Conservation (phyloP, 1,284 basidiomycete genomes). For the Tilletia setariae region DNA sequence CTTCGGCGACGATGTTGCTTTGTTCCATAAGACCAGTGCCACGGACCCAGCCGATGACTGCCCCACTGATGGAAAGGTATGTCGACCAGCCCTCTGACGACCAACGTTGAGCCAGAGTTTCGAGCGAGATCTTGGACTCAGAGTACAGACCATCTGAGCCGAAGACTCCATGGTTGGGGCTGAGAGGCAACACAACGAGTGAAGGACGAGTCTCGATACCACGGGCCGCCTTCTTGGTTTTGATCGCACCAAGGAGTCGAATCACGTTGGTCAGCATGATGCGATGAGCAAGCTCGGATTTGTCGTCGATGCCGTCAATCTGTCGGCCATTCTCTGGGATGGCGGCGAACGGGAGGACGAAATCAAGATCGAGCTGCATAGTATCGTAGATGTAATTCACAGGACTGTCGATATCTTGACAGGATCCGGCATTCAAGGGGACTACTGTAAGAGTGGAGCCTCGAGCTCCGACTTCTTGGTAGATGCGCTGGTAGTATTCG, state of each 20-base stretch:
- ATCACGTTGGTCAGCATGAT: slow-evolving; percentile 78
- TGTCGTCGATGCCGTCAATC: slow-evolving; percentile 94
- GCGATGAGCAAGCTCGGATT: slow-evolving; percentile 93
- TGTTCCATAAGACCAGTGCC: slow-evolving; percentile 97
- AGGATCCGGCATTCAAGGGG: slow-evolving; percentile 97
- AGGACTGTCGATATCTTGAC: slow-evolving; percentile 86
- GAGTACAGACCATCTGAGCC: slow-evolving; percentile 97
- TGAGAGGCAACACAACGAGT: slow-evolving; percentile 93
- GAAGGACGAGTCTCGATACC: slow-evolving; percentile 96
- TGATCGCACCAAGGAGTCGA: slow-evolving; percentile 91
- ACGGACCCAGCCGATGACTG: slow-evolving; percentile 81
- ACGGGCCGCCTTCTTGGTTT: slow-evolving; percentile 93
- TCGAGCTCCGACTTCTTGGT: slow-evolving; percentile 88
- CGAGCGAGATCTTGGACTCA: slow-evolving; percentile 95
- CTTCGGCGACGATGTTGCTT: slow-evolving; percentile 90
- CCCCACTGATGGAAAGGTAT: slow-evolving; percentile 94
- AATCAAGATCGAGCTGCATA: slow-evolving; percentile 91
- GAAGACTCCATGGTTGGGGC: slow-evolving; percentile 95
- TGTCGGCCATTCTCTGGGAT: slow-evolving; percentile 97
- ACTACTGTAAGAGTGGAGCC: slow-evolving; percentile 94
- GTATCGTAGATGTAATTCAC: slow-evolving; percentile 97
- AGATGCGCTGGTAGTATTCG: slow-evolving; percentile 97
- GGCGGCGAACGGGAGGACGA: slow-evolving; percentile 95
- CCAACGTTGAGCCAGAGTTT: slow-evolving; percentile 97
- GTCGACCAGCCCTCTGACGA: slow-evolving; percentile 92